These are phyloP conservation scores for Candida insectorum DNA, from an alignment of 805 yeast species.

Conservation along the genomic window DNA sequence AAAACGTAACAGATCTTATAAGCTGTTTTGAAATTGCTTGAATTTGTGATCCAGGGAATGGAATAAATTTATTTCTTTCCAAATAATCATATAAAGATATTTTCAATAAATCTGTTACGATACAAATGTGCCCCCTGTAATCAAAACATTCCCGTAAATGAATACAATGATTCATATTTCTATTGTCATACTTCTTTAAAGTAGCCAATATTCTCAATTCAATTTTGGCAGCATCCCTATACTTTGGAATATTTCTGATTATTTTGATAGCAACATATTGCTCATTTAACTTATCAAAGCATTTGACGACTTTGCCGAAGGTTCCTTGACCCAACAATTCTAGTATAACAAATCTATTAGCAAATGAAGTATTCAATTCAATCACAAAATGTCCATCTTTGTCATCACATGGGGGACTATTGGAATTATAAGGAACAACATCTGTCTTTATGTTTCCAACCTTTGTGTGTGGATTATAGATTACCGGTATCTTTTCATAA, in stretches of 20 bases:
- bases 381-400: slow-evolving; percentile 74
- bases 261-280: slow-evolving; percentile 84
- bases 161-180: slow-evolving; percentile 70
- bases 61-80: slow-evolving; percentile 75
- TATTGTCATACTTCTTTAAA: slow-evolving; percentile 66
- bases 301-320: slow-evolving; percentile 84
- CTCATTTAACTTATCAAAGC: slow-evolving; percentile 61
- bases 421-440: slow-evolving; percentile 33
- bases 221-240: slow-evolving; percentile 91
- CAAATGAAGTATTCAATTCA: slow-evolving; percentile 55
- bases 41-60: slow-evolving; percentile 94
- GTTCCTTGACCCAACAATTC: slow-evolving; percentile 87
- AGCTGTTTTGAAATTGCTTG: slow-evolving; percentile 86
- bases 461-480: slow-evolving; percentile 31
- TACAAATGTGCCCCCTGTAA: slow-evolving; percentile 88
- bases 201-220: slow-evolving; percentile 82
- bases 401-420: slow-evolving; percentile 50
- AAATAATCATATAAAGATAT: slow-evolving; percentile 86
- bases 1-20: slow-evolving; percentile 76
- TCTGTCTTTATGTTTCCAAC: slow-evolving; percentile 38
- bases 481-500: slow-evolving; percentile 36
- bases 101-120: slow-evolving; percentile 84
- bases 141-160: slow-evolving; percentile 89
- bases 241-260: slow-evolving; percentile 87
- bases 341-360: slow-evolving; percentile 70